Evolutionary conservation across 495 filamentous ascomycete genomes (phyloP), one percentile per base, ranked within the genome.

Genomic region (Podospora appendiculata): DNA sequence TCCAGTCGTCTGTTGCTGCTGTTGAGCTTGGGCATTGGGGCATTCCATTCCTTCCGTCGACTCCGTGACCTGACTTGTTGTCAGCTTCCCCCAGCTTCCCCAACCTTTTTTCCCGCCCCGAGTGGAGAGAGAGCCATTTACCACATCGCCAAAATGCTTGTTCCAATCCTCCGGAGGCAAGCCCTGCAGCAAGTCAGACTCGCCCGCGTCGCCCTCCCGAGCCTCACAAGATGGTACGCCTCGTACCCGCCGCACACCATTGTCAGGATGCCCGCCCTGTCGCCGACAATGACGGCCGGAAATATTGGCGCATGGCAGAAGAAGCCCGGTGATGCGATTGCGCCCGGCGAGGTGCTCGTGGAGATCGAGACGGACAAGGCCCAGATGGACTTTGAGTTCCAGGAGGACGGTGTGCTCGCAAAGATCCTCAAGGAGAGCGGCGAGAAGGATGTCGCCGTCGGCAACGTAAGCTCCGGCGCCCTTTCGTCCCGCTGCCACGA

Each of bases 351-450:
- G 71, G 91, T 97, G n/a, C 73, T 99, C 53, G 94, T 97, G 32
- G 94, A 99, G 78, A 97, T 99, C 66, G 94, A 99, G 77, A 99
- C 94, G 64, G 94, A 99, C 72, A 99, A 99, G 79, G 94, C 94
- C 41, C 94, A 99, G 72, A 99, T 99, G 94, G 94, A 99, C 77
- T 99, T 99, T 63, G 94, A 99, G 71, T 99, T 94, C 71, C 94
- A 99, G 71, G 93, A 99, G 58, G 93, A 99, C 66, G 93, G 94
- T 75, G 78, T 95, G 35, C 74, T 99, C 51, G 94, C 94, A 53
- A 97, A 96, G 81, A 81, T 97, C 54, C 71, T 99, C 69, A 95
- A 90, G 75, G 88, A 95, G 3, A 84, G 84, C 34, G 94, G 94
- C 43, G 90, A 87, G 71, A 97, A 97, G 77, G 94, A 97, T 67